A percentile compares a stretch with the other conserved stretches of the same genome.
phyloP scores from a whole-genome alignment of 805 yeast genomes.

The Candida ascalaphidarum region DNA sequence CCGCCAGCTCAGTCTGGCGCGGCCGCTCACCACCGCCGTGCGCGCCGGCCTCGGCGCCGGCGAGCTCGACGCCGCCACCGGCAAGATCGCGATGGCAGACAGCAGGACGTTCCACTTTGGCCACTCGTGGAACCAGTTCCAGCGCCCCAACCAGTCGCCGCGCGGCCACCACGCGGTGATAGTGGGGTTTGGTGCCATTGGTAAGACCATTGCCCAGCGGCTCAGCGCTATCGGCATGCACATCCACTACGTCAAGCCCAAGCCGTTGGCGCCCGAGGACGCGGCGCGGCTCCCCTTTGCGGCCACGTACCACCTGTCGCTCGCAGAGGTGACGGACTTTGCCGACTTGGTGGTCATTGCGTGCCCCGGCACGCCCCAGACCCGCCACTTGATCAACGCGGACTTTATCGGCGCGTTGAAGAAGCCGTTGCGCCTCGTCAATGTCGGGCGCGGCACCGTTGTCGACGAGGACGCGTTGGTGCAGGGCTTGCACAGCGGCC shows the following conservation, averaged over 20 bases:
- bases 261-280: constrained; percentile 24
- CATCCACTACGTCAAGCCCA: constrained; percentile 54
- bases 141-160: constrained; percentile 41
- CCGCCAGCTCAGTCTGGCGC: constrained; percentile 22
- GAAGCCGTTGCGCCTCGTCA: constrained; percentile 54
- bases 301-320: constrained; percentile 29
- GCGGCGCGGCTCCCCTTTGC: constrained; percentile 33
- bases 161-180: constrained; percentile 50
- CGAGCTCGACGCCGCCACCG: not conserved
- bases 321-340: constrained; percentile 23
- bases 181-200: constrained; percentile 73
- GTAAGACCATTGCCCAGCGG: constrained; percentile 52
- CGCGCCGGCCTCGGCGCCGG: constrained; percentile 31
- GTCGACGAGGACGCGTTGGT: constrained; percentile 61
- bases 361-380: constrained; percentile 55
- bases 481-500: constrained; percentile 50
- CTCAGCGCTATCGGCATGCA: constrained; percentile 56
- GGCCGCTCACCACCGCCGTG: constrained; percentile 36
- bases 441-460: constrained; percentile 69
- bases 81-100: constrained; percentile 2
- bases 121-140: constrained; percentile 37
- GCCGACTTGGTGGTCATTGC: constrained; percentile 60
- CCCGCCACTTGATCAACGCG: constrained; percentile 45
- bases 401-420: constrained; percentile 38
- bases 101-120: constrained; percentile 28